phyloP scores from a whole-genome alignment of 371 early-diverging fungal genomes.

The Antonospora locustae region DNA sequence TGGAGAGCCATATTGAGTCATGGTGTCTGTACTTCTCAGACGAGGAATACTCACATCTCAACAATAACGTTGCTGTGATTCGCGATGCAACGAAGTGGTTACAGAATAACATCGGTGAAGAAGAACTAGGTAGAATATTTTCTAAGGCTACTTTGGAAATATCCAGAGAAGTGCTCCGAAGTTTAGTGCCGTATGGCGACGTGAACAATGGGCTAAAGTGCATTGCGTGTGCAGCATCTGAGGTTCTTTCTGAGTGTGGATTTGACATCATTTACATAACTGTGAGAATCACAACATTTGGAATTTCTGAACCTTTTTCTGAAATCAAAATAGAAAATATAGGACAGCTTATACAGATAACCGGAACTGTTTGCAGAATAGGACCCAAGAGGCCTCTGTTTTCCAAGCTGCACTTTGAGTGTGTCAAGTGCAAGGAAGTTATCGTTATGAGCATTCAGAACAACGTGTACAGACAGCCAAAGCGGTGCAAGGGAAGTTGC shows the following conservation, averaged over 20 bases:
- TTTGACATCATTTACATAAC: no score
- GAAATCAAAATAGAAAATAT: not conserved
- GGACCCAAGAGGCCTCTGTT: constrained; percentile 34
- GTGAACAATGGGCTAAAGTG: constrained; percentile 14
- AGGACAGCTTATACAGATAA: constrained; percentile 1
- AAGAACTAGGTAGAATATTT: constrained; percentile 5
- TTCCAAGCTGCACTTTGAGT: constrained; percentile 36
- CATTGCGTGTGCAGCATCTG: constrained; percentile 26
- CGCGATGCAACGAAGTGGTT: constrained; percentile 1
- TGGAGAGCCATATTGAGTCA: no score
- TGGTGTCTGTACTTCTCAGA: constrained; percentile 38
- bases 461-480: constrained; percentile 40
- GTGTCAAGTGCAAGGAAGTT: constrained; percentile 46
- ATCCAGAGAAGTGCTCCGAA: not conserved
- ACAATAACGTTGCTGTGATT: constrained; percentile 12
- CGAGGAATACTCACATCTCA: constrained; percentile 30
- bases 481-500: constrained; percentile 32
- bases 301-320: no score
- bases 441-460: constrained; percentile 8
- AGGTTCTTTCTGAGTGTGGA: constrained; percentile 17
- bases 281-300: no score
- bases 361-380: constrained; percentile 43
- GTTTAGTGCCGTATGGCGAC: constrained; percentile 2
- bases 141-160: no score
- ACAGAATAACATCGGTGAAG: no score